phyloP scores from a whole-genome alignment of 106 monocot genomes.

The Dendrobium huoshanense region DNA sequence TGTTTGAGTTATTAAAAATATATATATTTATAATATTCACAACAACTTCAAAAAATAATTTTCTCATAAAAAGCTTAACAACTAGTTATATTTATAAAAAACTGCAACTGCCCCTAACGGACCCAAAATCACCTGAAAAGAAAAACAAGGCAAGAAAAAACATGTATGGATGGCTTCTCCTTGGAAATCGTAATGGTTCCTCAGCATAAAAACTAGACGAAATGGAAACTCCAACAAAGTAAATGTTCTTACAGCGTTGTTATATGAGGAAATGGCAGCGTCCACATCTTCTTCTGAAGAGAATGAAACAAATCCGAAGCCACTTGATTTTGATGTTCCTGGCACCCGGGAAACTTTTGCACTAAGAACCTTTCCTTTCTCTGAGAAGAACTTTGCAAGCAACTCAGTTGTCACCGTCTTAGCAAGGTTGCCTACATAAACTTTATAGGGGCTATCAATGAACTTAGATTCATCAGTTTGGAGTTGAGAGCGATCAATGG shows the following conservation, averaged over 20 bases:
- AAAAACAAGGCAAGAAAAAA: background rate
- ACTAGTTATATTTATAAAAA: too few relatives aligned
- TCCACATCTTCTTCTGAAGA: slow-evolving; percentile 82
- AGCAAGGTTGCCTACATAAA: slow-evolving; percentile 88
- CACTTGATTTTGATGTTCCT: slow-evolving; percentile 86
- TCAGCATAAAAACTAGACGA: background rate
- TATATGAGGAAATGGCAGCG: slow-evolving; percentile 58
- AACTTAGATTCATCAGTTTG: slow-evolving; percentile 73
- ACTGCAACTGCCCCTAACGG: too few relatives aligned
- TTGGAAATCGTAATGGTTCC: background rate
- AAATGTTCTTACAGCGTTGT: slow-evolving; percentile 58
- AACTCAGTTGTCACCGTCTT: slow-evolving; percentile 73
- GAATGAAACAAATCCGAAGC: slow-evolving; percentile 91
- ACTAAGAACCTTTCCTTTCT: slow-evolving; percentile 74
- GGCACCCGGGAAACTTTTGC: slow-evolving; percentile 74
- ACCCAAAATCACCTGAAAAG: background rate
- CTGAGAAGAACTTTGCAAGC: slow-evolving; percentile 74
- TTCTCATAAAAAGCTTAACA: too few relatives aligned
- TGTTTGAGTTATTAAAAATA: too few relatives aligned
- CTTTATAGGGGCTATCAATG: slow-evolving; percentile 88
- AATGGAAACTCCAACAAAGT: background rate
- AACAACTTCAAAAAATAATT: too few relatives aligned
- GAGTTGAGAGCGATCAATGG: slow-evolving; percentile 35
- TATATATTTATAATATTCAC: too few relatives aligned
- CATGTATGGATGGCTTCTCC: background rate